These are phyloP conservation scores for Pisolithus orientalis DNA, from an alignment of 768 basidiomycete genomes.

Conservation along the genomic window DNA sequence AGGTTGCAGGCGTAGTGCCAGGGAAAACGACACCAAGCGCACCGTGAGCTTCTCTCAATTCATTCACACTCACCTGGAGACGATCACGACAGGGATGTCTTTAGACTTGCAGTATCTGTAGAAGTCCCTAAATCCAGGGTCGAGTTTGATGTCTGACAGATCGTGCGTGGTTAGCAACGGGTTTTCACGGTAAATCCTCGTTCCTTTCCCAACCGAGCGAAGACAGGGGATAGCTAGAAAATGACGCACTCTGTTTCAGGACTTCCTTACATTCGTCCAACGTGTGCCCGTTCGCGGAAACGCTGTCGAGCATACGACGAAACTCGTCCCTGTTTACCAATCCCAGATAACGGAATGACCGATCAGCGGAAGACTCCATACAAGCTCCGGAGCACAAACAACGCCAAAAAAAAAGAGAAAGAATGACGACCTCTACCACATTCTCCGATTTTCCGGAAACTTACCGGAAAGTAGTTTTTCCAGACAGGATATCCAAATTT, in stretches of 20 bases:
- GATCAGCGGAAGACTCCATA: neutral
- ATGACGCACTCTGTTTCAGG: constrained; percentile 57
- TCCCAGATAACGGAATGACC: neutral
- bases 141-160: constrained; percentile 70
- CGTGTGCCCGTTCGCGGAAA: constrained; percentile 64
- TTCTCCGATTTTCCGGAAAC: neutral
- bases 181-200: neutral
- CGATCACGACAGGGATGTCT: constrained; percentile 86
- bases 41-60: neutral
- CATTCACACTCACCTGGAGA: constrained; percentile 67
- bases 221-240: neutral
- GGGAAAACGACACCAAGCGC: neutral
- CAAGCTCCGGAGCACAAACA: neutral
- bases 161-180: constrained; percentile 1
- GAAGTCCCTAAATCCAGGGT: constrained; percentile 86
- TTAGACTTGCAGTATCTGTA: constrained; percentile 74
- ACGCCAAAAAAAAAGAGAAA: too few species aligned
- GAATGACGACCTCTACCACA: too few species aligned
- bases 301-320: constrained; percentile 77
- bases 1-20: neutral
- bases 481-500: constrained; percentile 68
- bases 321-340: constrained; percentile 70
- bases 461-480: constrained; percentile 63
- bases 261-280: constrained; percentile 83
- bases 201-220: neutral